Base-by-base conservation (phyloP, 768 basidiomycete species). In the Leucocoprinus sp. region DNA sequence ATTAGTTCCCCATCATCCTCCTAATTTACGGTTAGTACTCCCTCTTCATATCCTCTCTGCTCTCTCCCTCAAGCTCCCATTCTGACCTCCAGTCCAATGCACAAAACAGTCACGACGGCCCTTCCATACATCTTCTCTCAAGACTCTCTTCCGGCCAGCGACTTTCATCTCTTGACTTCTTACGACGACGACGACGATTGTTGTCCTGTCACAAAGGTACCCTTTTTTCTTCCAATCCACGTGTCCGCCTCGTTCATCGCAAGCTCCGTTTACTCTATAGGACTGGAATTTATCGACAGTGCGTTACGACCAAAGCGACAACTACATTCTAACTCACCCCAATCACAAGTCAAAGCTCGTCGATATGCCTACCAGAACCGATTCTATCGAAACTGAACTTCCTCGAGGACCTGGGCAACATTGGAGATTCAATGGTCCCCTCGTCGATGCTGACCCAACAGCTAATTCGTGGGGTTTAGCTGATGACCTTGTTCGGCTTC, bases 401-500 rank as follows among this genome's bases (percentile, higher is more conserved):
- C 56, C 70, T 49, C 54, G 67, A 50, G 54, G 61, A 44, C 39
- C 64, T 42, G 69, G 66, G 54, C 68, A 67, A 48, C 78, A 78
- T 52, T 85, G 84, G 83, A 74, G 76, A 54, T 64, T 81, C 56
- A 80, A 69, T 44, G 83, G 79, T 53, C 81, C 81, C 54, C 66
- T 82, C 48, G 69, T 79, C 51, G 79, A 84, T 59, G 62, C 72
- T 22, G 73, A 74, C 14, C 67, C 67, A 40, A 63, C 64, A 35
- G 54, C 75, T 42, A 64, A 72, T 42, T 74, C 76, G 38, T 88
- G 85, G 85, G 80, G 81, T 43, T 70, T 88, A 48, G 69, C 82
- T 31, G 80, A 85, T 57, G 80, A 82, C 51, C 77, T 89, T 42
- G 80, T 77, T 52, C 77, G 81, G 60, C 64, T 88, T 52, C 81